These are phyloP conservation scores for Babesia bovis DNA, from an alignment of 169 alveolate genomes.

Conservation along the genomic window DNA sequence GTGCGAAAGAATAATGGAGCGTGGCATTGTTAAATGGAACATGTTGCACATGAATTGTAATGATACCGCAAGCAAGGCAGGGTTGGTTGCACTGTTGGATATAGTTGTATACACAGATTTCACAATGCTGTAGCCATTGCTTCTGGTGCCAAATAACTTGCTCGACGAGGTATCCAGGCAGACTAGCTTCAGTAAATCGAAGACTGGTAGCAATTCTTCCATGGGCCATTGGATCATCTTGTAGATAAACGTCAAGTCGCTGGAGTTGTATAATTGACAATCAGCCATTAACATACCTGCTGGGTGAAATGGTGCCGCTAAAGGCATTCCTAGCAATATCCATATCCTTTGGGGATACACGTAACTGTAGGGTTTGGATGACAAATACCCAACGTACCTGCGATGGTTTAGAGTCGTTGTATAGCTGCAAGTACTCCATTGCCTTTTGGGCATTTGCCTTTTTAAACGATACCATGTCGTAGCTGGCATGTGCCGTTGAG, in stretches of 20 bases:
- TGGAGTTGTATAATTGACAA: neutral
- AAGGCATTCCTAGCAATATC: neutral
- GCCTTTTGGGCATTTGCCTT: slow-evolving; percentile 54
- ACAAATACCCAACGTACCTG: neutral
- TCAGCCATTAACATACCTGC: slow-evolving; percentile 2
- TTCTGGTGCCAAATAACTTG: slow-evolving; percentile 33
- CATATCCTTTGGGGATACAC: slow-evolving; percentile 10
- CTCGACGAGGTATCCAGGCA: neutral
- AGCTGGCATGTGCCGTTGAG: slow-evolving; percentile 6
- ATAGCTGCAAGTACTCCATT: slow-evolving; percentile 9
- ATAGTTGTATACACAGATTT: neutral
- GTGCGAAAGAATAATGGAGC: slow-evolving; percentile 23
- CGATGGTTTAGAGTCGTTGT: slow-evolving; percentile 4
- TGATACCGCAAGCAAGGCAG: slow-evolving; percentile 36
- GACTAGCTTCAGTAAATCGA: slow-evolving; percentile 54
- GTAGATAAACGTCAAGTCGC: slow-evolving; percentile 38
- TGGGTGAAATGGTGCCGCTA: neutral
- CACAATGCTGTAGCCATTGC: slow-evolving; percentile 13
- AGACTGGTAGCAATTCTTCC: slow-evolving; percentile 41
- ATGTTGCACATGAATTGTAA: slow-evolving; percentile 47
- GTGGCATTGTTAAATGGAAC: slow-evolving; percentile 39
- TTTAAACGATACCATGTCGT: slow-evolving; percentile 38
- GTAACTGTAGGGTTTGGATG: neutral
- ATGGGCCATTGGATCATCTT: slow-evolving; percentile 64
- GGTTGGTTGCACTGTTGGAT: neutral